These are phyloP conservation scores for Pichia rugopelliculosa DNA, from an alignment of 805 yeast genomes.

Conservation along the genomic window DNA sequence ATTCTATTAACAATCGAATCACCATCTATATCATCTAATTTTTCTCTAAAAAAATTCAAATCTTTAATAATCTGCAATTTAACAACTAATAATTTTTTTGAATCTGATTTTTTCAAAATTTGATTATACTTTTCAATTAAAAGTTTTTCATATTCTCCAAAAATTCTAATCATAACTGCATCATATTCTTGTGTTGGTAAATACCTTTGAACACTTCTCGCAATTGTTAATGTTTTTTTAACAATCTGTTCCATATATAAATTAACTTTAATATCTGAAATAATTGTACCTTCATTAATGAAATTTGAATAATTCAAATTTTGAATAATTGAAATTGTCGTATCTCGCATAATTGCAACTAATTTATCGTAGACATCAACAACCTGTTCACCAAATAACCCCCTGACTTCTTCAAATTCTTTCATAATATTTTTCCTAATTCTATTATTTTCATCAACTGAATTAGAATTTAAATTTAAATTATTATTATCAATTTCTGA, in stretches of 20 bases:
- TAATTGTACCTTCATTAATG: background rate
- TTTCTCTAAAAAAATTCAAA: slow-evolving; percentile 56
- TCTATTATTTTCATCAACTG: slow-evolving; percentile 17
- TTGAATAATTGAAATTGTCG: slow-evolving; percentile 20
- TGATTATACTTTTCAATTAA: slow-evolving; percentile 47
- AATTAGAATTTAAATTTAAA: slow-evolving; percentile 21
- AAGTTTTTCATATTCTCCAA: slow-evolving; percentile 50
- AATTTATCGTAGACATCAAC: slow-evolving; percentile 55
- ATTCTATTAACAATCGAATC: slow-evolving; percentile 56
- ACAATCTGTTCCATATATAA: slow-evolving; percentile 58
- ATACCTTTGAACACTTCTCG: slow-evolving; percentile 51
- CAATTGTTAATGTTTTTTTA: slow-evolving; percentile 58
- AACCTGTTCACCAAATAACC: slow-evolving; percentile 51
- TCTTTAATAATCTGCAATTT: slow-evolving; percentile 35
- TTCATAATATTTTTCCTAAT: slow-evolving; percentile 24
- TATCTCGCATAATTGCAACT: slow-evolving; percentile 64
- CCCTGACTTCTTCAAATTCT: slow-evolving; percentile 34
- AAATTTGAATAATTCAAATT: background rate
- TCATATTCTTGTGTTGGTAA: slow-evolving; percentile 44
- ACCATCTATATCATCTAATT: slow-evolving; percentile 49
- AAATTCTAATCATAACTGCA: slow-evolving; percentile 39
- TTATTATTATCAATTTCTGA: slow-evolving; percentile 6
- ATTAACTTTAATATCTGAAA: slow-evolving; percentile 35
- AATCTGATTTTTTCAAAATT: slow-evolving; percentile 40
- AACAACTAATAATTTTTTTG: slow-evolving; percentile 37